Conservation (phyloP, 2,329 filamentous ascomycete species). For the Scytalidium sp. region DNA sequence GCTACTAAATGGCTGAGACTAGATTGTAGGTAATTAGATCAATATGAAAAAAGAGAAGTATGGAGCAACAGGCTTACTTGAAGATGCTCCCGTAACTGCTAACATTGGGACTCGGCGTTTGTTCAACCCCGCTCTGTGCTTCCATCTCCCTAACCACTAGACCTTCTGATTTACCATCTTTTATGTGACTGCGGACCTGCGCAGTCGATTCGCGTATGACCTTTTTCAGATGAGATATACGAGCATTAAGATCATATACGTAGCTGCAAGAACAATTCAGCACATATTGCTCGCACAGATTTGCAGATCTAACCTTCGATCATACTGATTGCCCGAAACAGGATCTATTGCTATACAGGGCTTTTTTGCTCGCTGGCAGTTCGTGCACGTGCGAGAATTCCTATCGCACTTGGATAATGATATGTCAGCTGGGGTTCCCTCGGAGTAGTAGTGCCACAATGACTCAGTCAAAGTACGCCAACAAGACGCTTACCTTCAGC, state of each 20-base stretch:
- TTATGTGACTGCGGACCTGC: background rate
- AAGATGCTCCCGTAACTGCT: background rate
- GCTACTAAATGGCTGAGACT: background rate
- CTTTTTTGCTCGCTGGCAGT: background rate
- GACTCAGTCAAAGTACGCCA: too few relatives aligned
- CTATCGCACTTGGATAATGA: background rate
- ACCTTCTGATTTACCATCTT: background rate
- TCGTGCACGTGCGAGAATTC: background rate
- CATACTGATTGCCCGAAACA: background rate
- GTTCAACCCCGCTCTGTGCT: background rate
- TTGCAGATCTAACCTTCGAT: background rate
- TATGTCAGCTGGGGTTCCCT: too few relatives aligned
- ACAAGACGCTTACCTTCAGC: background rate
- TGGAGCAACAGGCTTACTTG: background rate
- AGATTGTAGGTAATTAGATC: background rate
- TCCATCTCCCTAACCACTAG: background rate
- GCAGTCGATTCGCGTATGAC: background rate
- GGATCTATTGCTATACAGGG: background rate
- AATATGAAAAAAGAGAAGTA: too few relatives aligned
- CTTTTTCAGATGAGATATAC: background rate
- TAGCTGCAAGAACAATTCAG: background rate
- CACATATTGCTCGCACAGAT: background rate
- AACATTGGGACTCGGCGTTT: background rate
- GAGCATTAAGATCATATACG: background rate
- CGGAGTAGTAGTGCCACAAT: too few relatives aligned